A percentile compares a stretch with the other conserved stretches of the same genome.
phyloP scores from a whole-genome alignment of 371 early-diverging fungal genomes.

The Apophysomyces elegans region DNA sequence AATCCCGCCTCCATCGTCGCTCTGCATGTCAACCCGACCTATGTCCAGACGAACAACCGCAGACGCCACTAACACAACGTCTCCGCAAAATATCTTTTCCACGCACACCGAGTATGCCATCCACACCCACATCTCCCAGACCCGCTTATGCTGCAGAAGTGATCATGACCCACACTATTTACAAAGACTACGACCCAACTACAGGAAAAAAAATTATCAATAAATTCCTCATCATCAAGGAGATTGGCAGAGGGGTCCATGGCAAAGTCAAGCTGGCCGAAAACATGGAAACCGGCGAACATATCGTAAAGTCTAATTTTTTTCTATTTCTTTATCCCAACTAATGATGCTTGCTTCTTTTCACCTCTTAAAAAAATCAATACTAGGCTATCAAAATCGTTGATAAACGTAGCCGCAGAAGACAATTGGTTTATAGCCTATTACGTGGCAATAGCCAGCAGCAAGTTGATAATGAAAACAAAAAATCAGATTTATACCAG shows the following conservation, averaged over 20 bases:
- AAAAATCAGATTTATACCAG: conserved; percentile 19
- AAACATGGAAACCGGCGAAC: conserved; percentile 75
- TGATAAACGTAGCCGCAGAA: conserved; percentile 70
- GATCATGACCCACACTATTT: conserved; percentile 53
- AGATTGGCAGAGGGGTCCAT: conserved; percentile 91
- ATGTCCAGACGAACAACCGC: conserved; percentile 9
- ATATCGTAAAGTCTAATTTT: conserved; percentile 57
- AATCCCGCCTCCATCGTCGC: conserved; percentile 7
- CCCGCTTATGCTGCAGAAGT: conserved; percentile 15
- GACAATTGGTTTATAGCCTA: conserved; percentile 60
- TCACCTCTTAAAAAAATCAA: neutral
- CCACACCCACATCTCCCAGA: conserved; percentile 22
- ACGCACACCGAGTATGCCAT: conserved; percentile 14
- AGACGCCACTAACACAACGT: conserved; percentile 17
- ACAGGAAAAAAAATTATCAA: conserved; percentile 93
- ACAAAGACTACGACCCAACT: conserved; percentile 76
- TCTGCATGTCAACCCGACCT: conserved; percentile 9
- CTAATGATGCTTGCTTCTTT: too few relatives aligned
- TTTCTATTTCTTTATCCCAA: neutral
- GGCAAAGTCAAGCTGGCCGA: conserved; percentile 92
- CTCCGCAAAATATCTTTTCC: conserved; percentile 28
- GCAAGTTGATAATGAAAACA: conserved; percentile 3
- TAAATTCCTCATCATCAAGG: conserved; percentile 84
- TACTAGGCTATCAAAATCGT: conserved; percentile 83
- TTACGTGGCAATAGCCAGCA: conserved; percentile 21